Conservation (phyloP, 352 stramenopile genomes). For the Phytophthora foliorum region DNA sequence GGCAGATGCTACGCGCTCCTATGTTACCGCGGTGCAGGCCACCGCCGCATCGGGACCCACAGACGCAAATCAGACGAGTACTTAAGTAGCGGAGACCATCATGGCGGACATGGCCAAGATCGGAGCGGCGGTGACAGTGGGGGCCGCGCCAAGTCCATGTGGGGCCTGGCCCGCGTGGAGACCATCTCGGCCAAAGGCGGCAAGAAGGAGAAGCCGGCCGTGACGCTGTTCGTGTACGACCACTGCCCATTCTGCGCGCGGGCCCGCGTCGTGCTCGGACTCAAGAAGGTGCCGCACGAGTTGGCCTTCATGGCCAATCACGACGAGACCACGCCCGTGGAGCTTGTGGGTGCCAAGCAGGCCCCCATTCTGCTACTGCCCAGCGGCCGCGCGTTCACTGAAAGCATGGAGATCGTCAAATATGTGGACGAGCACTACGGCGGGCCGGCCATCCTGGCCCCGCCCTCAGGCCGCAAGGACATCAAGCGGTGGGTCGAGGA, state of each 20-base stretch:
- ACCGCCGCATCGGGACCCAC: too few relatives aligned
- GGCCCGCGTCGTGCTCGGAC: conserved; percentile 60
- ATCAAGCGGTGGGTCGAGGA: conserved; percentile 58
- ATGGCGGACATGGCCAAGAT: conserved; percentile 64
- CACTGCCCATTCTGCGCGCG: conserved; percentile 67
- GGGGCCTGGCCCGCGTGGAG: conserved; percentile 24
- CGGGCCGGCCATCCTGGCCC: conserved; percentile 39
- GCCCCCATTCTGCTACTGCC: conserved; percentile 61
- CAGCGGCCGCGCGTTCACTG: conserved; percentile 51
- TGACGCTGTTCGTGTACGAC: conserved; percentile 68
- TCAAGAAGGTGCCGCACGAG: conserved; percentile 57
- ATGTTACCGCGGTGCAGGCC: not conserved
- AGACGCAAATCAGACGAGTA: too few relatives aligned
- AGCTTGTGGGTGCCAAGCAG: conserved; percentile 58
- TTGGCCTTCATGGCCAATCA: conserved; percentile 60
- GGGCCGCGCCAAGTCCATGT: conserved; percentile 48
- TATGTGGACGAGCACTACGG: conserved; percentile 69
- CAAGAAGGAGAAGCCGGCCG: conserved; percentile 20
- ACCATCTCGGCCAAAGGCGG: conserved; percentile 10
- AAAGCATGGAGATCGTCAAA: conserved; percentile 74
- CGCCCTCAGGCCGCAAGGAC: conserved; percentile 47
- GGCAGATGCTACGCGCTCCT: not conserved
- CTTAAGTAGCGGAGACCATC: not conserved
- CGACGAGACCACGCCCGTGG: conserved; percentile 64
- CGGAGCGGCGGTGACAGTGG: conserved; percentile 52